These are phyloP conservation scores for Yarrowia osloensis DNA, from an alignment of 805 yeast species.

Conservation along the genomic window DNA sequence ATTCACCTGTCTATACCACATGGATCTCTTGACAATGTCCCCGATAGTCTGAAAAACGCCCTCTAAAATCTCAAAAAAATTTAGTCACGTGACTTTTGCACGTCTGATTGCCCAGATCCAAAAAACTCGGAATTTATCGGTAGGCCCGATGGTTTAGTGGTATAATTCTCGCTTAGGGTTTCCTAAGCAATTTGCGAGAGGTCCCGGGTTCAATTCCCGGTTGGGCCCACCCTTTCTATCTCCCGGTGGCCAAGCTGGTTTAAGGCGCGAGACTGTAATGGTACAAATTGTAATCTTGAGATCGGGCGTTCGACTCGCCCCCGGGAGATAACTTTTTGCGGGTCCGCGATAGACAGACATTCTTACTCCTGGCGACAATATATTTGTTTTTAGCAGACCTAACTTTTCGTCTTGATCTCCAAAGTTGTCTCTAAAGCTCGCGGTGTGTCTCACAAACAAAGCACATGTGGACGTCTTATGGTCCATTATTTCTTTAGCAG, in stretches of 20 bases:
- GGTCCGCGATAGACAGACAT: too few relatives aligned
- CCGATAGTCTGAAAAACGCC: not conserved
- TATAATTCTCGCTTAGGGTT: constrained; percentile 31
- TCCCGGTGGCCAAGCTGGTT: constrained; percentile 32
- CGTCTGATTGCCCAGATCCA: not conserved
- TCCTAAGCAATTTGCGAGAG: constrained; percentile 30
- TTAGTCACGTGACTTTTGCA: constrained; percentile 8
- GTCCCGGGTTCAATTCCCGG: constrained; percentile 31
- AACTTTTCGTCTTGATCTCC: too few relatives aligned
- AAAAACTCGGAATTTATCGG: not conserved
- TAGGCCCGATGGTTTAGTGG: constrained; percentile 30
- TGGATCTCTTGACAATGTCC: too few relatives aligned
- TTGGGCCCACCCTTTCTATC: constrained; percentile 27
- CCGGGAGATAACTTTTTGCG: constrained; percentile 24
- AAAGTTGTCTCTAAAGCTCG: too few relatives aligned
- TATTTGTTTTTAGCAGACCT: too few relatives aligned
- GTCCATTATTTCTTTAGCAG: too few relatives aligned
- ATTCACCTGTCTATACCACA: too few relatives aligned
- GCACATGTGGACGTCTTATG: too few relatives aligned
- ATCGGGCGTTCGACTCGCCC: constrained; percentile 32
- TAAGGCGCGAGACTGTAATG: constrained; percentile 32
- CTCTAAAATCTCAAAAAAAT: not conserved
- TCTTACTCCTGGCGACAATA: too few relatives aligned
- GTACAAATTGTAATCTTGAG: constrained; percentile 28
- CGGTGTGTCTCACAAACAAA: too few relatives aligned